These are phyloP conservation scores for Pseudonitzschia delicatissima DNA, from an alignment of 108 stramenopile genomes.

Conservation along the genomic window DNA sequence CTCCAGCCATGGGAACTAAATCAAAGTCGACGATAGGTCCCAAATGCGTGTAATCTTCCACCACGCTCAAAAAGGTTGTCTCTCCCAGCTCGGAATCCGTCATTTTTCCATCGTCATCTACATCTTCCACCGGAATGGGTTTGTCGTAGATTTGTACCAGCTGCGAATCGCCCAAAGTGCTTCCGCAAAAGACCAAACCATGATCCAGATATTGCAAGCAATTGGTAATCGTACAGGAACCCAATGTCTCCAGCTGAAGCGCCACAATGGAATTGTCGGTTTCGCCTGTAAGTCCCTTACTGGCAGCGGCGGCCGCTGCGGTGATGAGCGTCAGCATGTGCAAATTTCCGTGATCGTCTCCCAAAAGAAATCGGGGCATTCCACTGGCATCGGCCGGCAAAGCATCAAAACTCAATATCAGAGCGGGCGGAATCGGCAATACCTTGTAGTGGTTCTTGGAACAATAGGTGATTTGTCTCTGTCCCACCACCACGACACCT, in stretches of 20 bases:
- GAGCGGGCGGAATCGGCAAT: conserved; percentile 53
- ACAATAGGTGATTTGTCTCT: conserved; percentile 74
- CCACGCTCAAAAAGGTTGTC: conserved; percentile 67
- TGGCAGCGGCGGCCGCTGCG: conserved; percentile 19
- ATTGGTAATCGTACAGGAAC: conserved; percentile 57
- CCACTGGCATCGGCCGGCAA: conserved; percentile 47
- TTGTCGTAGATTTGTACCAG: conserved; percentile 84
- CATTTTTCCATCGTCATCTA: conserved; percentile 24
- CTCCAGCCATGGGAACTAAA: conserved; percentile 62
- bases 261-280: conserved; percentile 32
- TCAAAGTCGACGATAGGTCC: conserved; percentile 98
- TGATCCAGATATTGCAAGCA: conserved; percentile 81
- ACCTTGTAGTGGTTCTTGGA: conserved; percentile 46
- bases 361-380: conserved; percentile 73
- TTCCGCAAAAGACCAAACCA: conserved; percentile 91
- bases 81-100: conserved; percentile 28
- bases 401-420: conserved; percentile 43
- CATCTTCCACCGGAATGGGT: conserved; percentile 48
- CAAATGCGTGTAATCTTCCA: conserved; percentile 92
- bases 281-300: background rate
- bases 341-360: conserved; percentile 84
- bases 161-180: conserved; percentile 87
- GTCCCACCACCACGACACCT: conserved; percentile 76
- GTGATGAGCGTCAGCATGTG: conserved; percentile 74
- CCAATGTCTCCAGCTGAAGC: conserved; percentile 76